These are phyloP conservation scores for Dianthus caryophyllus DNA, from an alignment of 148 eudicot genomes.

Conservation along the genomic window DNA sequence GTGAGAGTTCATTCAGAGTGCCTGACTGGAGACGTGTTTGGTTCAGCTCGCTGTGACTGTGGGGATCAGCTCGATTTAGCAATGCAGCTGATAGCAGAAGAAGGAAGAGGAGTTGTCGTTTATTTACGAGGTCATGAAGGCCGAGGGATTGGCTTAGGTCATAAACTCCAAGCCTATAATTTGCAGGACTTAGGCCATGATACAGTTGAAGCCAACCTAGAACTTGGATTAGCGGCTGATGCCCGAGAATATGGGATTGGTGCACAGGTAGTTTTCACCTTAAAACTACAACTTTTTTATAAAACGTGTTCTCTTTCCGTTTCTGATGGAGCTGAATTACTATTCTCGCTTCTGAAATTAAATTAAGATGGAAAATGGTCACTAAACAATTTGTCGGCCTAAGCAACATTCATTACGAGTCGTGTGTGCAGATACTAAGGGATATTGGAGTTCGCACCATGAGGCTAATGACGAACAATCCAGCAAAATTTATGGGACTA, in stretches of 20 bases:
- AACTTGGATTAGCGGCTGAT: constrained; percentile 91
- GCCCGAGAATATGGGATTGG: constrained; percentile 93
- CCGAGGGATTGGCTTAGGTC: constrained; percentile 89
- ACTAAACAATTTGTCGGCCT: background rate
- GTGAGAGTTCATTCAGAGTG: constrained; percentile 96
- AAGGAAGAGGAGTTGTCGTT: constrained; percentile 72
- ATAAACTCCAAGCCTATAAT: constrained; percentile 84
- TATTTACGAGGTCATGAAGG: constrained; percentile 96
- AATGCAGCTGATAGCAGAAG: constrained; percentile 69
- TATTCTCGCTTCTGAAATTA: too few relatives aligned
- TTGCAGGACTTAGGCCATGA: constrained; percentile 91
- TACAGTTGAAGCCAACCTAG: constrained; percentile 88
- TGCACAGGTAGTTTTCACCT: constrained; percentile 54
- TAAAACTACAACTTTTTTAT: too few relatives aligned
- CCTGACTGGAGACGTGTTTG: constrained; percentile 91
- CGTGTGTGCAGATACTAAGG: constrained; percentile 50
- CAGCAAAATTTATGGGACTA: constrained; percentile 87
- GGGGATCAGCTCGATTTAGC: constrained; percentile 78
- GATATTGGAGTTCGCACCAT: constrained; percentile 81
- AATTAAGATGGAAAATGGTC: background rate
- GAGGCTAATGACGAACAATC: constrained; percentile 95
- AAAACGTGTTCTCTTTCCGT: too few relatives aligned
- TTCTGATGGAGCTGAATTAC: background rate
- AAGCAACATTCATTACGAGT: background rate
- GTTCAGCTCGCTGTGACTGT: constrained; percentile 89